Conservation (phyloP, 352 stramenopile species). For the Phytophthora fragariae region DNA sequence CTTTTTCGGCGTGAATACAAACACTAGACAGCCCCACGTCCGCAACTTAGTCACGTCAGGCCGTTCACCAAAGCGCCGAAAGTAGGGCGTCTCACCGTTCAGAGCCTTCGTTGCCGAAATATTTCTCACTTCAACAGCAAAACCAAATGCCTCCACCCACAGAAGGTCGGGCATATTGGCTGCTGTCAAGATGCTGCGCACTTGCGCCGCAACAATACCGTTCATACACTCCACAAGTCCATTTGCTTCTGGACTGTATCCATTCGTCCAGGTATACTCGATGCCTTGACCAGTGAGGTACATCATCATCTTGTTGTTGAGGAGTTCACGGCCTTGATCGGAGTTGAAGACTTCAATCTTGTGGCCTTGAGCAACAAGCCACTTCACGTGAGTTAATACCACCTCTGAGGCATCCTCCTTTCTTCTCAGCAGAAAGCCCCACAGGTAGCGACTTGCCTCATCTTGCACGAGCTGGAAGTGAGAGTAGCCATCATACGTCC, state of each 20-base stretch:
- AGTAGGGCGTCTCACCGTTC: too few relatives aligned
- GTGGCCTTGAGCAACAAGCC: neutral
- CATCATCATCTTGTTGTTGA: neutral
- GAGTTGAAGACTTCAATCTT: neutral
- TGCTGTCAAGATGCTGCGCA: neutral
- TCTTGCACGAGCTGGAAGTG: slow-evolving; percentile 18
- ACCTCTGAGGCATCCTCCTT: neutral
- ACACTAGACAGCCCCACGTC: too few relatives aligned
- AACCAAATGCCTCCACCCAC: neutral
- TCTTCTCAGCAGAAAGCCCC: neutral
- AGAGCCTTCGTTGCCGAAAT: neutral
- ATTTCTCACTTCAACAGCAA: too few relatives aligned
- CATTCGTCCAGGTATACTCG: neutral
- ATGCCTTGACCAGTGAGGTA: neutral
- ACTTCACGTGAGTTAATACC: neutral
- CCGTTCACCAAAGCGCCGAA: too few relatives aligned
- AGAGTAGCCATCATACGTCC: slow-evolving; percentile 3
- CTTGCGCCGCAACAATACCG: neutral
- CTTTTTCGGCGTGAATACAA: too few relatives aligned
- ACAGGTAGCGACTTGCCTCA: neutral
- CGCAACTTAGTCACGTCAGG: too few relatives aligned
- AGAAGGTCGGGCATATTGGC: neutral
- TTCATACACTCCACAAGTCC: neutral
- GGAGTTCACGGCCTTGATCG: neutral
- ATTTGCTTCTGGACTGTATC: neutral